Base-by-base conservation (phyloP, 345 rosid genomes). In the Linum usitatissimum region DNA sequence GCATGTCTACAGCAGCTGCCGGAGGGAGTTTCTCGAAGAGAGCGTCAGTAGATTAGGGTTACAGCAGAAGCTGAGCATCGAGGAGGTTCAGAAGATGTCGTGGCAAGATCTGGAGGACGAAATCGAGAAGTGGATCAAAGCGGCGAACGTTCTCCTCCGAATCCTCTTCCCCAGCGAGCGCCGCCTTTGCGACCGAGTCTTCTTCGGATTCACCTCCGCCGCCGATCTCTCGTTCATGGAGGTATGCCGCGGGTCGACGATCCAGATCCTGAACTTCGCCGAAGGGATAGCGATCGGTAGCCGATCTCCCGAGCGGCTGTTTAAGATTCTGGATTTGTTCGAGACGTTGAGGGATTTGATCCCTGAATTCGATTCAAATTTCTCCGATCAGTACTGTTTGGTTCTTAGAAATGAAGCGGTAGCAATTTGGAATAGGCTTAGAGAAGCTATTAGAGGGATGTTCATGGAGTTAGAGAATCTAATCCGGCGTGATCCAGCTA, bases 381-480 rank as follows among this genome's bases (percentile, higher is more conserved):
- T 91, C 69, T 78, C 86, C 6, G 96, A 84, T 57, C 94, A 79
- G 73, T 88, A 83, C 72, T 88, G 96, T 59, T 63, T 76, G 77
- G 71, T 79, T 59, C 83, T 88, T 59, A 79, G 88, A 56, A 85
- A 87, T 42, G 95, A 89, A 59, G 98, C 95, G 0, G 55, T 77
- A 0, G 78, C 84, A 0, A 80, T 89, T 57, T 87, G 95, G 95
- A 92, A 84, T 71, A 76, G 89, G 59, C 62, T 89, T 55, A 86
- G 95, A 40, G 96, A 85, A 58, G 85, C 92, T 0, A 77, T 89
- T 3, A 78, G 87, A 70, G 96, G 93, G 55, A 87, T 84, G 31
- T 89, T 92, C 53, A 89, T 89, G 98, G 96, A 92, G 63, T 82
- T 92, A 60, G 96, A 92, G 81, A 86, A 92, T 80, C 55, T 86